Base-by-base conservation (phyloP, 352 stramenopile species). In the Phytophthora gonapodyides region DNA sequence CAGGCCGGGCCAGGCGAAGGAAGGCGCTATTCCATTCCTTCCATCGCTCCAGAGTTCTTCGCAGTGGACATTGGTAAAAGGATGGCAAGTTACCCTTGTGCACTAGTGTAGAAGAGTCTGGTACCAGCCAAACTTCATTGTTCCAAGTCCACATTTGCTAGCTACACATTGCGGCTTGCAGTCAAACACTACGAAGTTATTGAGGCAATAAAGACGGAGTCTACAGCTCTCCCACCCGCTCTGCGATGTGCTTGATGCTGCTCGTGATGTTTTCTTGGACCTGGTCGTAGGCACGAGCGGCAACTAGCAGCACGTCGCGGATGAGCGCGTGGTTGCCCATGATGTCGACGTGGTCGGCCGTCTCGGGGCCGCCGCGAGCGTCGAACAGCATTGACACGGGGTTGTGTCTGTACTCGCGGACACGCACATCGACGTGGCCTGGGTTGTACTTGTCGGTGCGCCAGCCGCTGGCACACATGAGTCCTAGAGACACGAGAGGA, bases 341-440 rank as follows among this genome's bases (percentile, higher is more conserved):
- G 66, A 99, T 98, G 57, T 98, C 94, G 3, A 98, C 91, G 78
- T 99, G 96, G 54, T 98, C 94, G 16, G 87, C 84, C 5, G 84
- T 93, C 54, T 78, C 76, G 1, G 84, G 84, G 2, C 84, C 84
- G 10, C 84, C 84, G 30, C 84, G 82, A 12, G 84, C 48, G 45
- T 93, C 84, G 47, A 75, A 89, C 36, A 93, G 57, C 48, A 93
- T 76, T 27, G 84, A 91, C 53, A 93, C 81, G 5, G 84, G 84
- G 43, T 90, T 77, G 62, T 93, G 84, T 38, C 68, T 63, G 59
- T 84, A 88, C 69, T 93, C 83, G 68, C 61, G 94, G 64, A 89
- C 91, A 71, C 64, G 89, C 7, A 98, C 84, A 15, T 94, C 68
- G n/a, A 94, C 75, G n/a, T 71, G 64, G 9, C 76, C 79, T 1